Evolutionary conservation across 805 yeast genomes (phyloP).

Genomic region (Candida nanaspora): DNA sequence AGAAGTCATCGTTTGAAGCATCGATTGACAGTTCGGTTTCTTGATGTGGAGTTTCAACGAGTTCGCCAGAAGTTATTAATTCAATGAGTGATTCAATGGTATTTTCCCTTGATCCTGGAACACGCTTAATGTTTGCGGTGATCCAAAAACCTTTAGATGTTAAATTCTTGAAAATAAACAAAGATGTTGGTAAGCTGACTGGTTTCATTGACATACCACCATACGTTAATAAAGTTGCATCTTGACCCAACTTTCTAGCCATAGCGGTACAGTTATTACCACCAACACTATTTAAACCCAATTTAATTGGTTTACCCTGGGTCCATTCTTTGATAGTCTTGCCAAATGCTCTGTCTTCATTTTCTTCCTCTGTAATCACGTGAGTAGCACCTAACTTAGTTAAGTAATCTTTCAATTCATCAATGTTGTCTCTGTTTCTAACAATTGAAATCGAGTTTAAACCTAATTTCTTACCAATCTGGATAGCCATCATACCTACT

Average conservation of each 20-base stretch:
- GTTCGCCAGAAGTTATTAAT: constrained; percentile 50
- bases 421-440: constrained; percentile 76
- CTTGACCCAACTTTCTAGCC: constrained; percentile 70
- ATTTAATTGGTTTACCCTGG: constrained; percentile 46
- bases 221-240: constrained; percentile 80
- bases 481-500: constrained; percentile 88
- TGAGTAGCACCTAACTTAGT: constrained; percentile 71
- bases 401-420: constrained; percentile 48
- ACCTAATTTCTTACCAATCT: constrained; percentile 73
- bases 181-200: constrained; percentile 80
- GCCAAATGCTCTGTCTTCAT: constrained; percentile 59
- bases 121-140: constrained; percentile 51
- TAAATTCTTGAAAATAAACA: constrained; percentile 84
- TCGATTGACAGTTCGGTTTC: constrained; percentile 31
- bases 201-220: constrained; percentile 99
- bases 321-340: constrained; percentile 50
- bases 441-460: constrained; percentile 81
- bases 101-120: constrained; percentile 53
- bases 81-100: constrained; percentile 50
- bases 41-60: constrained; percentile 39
- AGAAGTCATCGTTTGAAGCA: constrained; percentile 33
- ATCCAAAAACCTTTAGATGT: constrained; percentile 92
- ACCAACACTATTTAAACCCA: constrained; percentile 91
- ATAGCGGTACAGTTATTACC: constrained; percentile 79
- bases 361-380: constrained; percentile 86